Evolutionary conservation across 305 asterid species (phyloP), one percentile per base, ranked within the genome.

Genomic region (Rubia occidens): DNA sequence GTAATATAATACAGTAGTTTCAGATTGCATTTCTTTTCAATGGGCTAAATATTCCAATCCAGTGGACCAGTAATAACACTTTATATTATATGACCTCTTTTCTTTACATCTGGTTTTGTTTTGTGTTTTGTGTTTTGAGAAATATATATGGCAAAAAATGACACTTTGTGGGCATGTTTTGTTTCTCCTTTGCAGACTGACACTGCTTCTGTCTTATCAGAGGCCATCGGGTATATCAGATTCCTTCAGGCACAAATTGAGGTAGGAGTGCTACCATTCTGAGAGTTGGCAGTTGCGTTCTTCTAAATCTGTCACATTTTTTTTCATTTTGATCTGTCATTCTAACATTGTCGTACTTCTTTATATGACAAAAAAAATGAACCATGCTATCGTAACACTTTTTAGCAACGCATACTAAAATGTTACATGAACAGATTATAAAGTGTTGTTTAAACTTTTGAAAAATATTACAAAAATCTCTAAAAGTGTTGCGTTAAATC

Each of bases 141-240:
- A 72, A 54, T 63, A 56, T 71, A 73, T 40, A 54, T 75, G 71
- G 32, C 56, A 64, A 44, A 61, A 56, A 73, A 59, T 39, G 74
- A 74, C 45, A 60, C 60, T 6, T 62, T n/a, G 32, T 39, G 63
- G 75, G 37, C 37, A 60, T 26, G 56, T 63, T 62, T 60, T 79
- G 66, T 82, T 67, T 79, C 75, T 83, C 87, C 81, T 89, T 86
- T 86, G 83, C 95, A 89, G 96, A 89, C 95, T 81, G 96, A 89
- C 82, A 87, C 96, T 13, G 96, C 96, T 74, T 89, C 96, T 69
- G 96, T 89, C 78, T 82, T 89, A 90, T 85, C 92, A 82, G 96
- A 89, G 78, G 87, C 93, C 78, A 87, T 89, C 75, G 91, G 95
- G 40, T 86, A 86, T 78, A 87, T 89, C 83, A 85, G 87, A 89